Evolutionary conservation across 352 stramenopile genomes (phyloP).

Genomic region (Saprolegnia diclina): DNA sequence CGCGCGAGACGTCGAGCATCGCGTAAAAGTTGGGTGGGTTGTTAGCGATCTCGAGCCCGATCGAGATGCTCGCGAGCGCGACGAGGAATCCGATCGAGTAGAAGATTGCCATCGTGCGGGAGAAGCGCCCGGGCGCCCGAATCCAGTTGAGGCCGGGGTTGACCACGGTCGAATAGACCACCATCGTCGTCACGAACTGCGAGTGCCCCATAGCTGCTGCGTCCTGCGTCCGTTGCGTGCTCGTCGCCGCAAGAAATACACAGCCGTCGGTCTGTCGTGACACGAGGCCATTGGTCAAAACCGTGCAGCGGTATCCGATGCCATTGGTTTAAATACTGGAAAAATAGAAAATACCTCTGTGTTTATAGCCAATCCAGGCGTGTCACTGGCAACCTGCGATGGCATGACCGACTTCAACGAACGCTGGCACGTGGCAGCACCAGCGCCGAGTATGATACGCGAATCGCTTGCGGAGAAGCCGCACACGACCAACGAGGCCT

Average conservation of each 20-base stretch:
- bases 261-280: no score
- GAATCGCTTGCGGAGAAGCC: no score
- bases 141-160: conserved; percentile 94
- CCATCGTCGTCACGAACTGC: conserved; percentile 44
- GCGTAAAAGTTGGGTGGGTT: conserved; percentile 89
- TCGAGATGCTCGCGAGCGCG: conserved; percentile 87
- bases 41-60: conserved; percentile 61
- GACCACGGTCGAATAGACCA: conserved; percentile 85
- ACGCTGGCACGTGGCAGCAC: no score
- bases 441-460: no score
- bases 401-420: no score
- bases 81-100: conserved; percentile 94
- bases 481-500: no score
- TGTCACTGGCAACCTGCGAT: no score
- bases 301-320: background rate
- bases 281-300: background rate
- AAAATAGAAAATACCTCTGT: background rate
- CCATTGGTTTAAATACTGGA: background rate
- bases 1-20: conserved; percentile 84
- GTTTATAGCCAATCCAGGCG: no score
- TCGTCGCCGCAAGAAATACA: background rate
- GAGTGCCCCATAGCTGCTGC: background rate
- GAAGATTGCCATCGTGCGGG: conserved; percentile 86
- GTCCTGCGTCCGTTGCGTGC: background rate
- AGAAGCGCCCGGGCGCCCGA: conserved; percentile 90